These are phyloP conservation scores for Nicotiana paniculata DNA, from an alignment of 257 asterid species.

Conservation along the genomic window DNA sequence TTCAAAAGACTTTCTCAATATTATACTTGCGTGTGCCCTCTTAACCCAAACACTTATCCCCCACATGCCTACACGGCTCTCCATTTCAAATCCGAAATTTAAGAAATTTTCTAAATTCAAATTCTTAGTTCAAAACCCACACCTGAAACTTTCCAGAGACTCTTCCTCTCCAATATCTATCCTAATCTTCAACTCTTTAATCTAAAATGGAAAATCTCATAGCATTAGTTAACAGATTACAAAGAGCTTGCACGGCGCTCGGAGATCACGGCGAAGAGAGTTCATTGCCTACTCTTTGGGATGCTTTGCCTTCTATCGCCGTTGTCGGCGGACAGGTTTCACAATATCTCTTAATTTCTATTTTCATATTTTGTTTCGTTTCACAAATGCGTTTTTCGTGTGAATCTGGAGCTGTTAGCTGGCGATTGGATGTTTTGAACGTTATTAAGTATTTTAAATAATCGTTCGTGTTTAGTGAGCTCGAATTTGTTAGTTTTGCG, in stretches of 20 bases:
- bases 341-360: not conserved
- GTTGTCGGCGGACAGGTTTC: slow-evolving; percentile 86
- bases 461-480: not conserved
- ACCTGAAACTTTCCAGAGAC: not conserved
- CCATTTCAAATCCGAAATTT: not conserved
- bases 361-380: not conserved
- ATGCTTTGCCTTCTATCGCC: slow-evolving; percentile 74
- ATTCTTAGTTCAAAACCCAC: not conserved
- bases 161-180: not conserved
- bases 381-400: not conserved
- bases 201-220: slow-evolving; percentile 57
- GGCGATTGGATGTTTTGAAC: not conserved
- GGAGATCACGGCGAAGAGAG: slow-evolving; percentile 78
- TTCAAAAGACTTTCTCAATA: too few species aligned
- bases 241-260: slow-evolving; percentile 84
- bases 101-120: not conserved
- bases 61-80: too few species aligned
- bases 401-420: not conserved
- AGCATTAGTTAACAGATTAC: slow-evolving; percentile 58
- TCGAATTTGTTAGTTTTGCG: not conserved
- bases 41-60: too few species aligned
- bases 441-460: not conserved
- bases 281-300: slow-evolving; percentile 78
- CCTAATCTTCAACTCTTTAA: not conserved
- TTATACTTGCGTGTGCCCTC: too few species aligned